phyloP scores from a whole-genome alignment of 257 asterid genomes.

The Coffea eugenioides region DNA sequence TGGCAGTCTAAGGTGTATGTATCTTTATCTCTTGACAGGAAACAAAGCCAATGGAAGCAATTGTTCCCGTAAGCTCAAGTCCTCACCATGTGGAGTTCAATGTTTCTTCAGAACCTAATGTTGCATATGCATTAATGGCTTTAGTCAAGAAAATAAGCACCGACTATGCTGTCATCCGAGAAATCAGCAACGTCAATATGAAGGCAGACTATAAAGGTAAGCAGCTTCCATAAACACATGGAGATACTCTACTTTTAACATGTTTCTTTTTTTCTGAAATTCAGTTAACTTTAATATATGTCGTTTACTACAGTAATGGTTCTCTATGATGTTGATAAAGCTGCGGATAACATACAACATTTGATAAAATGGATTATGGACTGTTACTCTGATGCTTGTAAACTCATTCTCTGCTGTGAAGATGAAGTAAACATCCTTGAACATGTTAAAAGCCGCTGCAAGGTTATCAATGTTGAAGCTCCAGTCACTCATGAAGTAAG shows the following conservation, averaged over 20 bases:
- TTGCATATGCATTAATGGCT: slow-evolving; percentile 68
- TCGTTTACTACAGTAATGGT: slow-evolving; percentile 50
- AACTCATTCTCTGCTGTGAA: slow-evolving; percentile 74
- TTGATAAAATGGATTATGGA: slow-evolving; percentile 85
- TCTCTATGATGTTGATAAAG: slow-evolving; percentile 74
- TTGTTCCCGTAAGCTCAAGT: slow-evolving; percentile 69
- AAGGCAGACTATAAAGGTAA: slow-evolving; percentile 72
- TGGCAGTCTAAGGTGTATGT: background rate
- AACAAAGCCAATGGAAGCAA: slow-evolving; percentile 56
- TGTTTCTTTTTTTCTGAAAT: background rate
- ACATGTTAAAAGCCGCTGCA: slow-evolving; percentile 61
- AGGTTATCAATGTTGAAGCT: slow-evolving; percentile 53
- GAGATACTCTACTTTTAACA: background rate
- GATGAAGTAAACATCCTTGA: slow-evolving; percentile 66
- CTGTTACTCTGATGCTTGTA: slow-evolving; percentile 76
- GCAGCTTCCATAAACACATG: slow-evolving; percentile 1
- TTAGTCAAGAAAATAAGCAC: slow-evolving; percentile 65
- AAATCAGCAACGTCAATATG: slow-evolving; percentile 46
- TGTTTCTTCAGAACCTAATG: slow-evolving; percentile 58
- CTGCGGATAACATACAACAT: slow-evolving; percentile 76
- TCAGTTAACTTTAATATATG: background rate
- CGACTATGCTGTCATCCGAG: slow-evolving; percentile 58
- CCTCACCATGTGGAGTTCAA: slow-evolving; percentile 83
- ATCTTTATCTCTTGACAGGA: slow-evolving; percentile 42
- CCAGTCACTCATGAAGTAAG: slow-evolving; percentile 71